These are phyloP conservation scores for Pseudoperonospora humuli DNA, from an alignment of 352 stramenopile species.

Conservation along the genomic window DNA sequence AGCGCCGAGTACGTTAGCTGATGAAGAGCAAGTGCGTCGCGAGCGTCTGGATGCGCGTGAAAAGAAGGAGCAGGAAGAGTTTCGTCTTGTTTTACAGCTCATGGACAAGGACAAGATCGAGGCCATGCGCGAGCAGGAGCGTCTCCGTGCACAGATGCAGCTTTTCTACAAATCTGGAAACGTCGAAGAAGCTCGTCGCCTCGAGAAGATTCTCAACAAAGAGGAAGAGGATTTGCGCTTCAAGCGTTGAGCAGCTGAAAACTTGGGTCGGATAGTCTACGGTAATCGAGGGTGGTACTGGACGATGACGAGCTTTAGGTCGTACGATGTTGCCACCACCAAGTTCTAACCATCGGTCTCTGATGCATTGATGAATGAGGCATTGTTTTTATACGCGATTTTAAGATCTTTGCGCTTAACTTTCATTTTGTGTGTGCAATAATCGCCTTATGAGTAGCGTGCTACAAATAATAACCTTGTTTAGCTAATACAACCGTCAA, in stretches of 20 bases:
- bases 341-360: too few species aligned
- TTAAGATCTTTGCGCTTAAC: too few species aligned
- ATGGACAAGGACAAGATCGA: slow-evolving; percentile 85
- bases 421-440: too few species aligned
- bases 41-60: slow-evolving; percentile 46
- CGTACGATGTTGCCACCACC: too few species aligned
- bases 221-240: slow-evolving; percentile 41
- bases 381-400: too few species aligned
- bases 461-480: not conserved
- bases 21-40: slow-evolving; percentile 59
- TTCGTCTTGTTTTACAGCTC: slow-evolving; percentile 65
- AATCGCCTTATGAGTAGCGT: too few species aligned
- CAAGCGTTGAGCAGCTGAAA: slow-evolving; percentile 7
- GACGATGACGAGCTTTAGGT: too few species aligned
- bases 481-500: not conserved
- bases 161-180: slow-evolving; percentile 88
- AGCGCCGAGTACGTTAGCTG: slow-evolving; percentile 21
- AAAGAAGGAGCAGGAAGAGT: slow-evolving; percentile 66
- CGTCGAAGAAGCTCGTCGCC: slow-evolving; percentile 66
- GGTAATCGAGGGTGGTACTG: too few species aligned
- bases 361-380: too few species aligned
- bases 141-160: slow-evolving; percentile 82
- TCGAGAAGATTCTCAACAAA: slow-evolving; percentile 76
- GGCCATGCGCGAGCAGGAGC: slow-evolving; percentile 79
- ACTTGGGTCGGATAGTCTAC: too few species aligned